Conservation (phyloP, 2,329 filamentous ascomycete species). For the Teratosphaeria gauchensis region DNA sequence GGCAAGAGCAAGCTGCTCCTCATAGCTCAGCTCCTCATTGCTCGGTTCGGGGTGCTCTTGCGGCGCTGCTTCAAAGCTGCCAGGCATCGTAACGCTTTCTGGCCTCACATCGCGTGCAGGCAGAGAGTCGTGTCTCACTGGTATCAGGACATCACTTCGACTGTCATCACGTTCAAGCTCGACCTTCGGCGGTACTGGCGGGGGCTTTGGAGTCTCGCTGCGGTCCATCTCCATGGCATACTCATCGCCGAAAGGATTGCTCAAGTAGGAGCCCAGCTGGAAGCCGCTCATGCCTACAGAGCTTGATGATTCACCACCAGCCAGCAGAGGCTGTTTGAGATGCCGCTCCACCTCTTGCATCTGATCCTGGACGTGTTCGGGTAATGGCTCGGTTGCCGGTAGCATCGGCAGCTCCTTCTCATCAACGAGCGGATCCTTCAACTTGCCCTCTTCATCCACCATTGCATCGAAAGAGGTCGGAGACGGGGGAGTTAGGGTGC, state of each 20-base stretch:
- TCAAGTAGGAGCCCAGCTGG: conserved; percentile 30
- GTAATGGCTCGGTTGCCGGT: conserved; percentile 11
- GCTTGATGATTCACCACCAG: conserved; percentile 10
- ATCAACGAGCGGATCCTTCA: conserved; percentile 10
- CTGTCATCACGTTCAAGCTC: conserved; percentile 18
- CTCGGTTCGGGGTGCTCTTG: background rate
- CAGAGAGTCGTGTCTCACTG: background rate
- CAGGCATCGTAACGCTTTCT: conserved; percentile 8
- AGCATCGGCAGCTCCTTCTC: conserved; percentile 12
- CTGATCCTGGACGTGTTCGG: conserved; percentile 10
- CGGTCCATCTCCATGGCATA: conserved; percentile 25
- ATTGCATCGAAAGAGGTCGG: conserved; percentile 23
- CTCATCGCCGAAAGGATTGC: conserved; percentile 39
- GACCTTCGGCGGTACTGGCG: conserved; percentile 36
- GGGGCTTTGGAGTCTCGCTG: conserved; percentile 34
- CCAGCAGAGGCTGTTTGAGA: conserved; percentile 12
- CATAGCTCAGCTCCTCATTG: conserved; percentile 21
- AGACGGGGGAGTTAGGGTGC: conserved; percentile 11
- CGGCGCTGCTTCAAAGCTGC: conserved; percentile 8
- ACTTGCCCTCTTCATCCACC: conserved; percentile 23
- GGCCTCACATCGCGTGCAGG: conserved; percentile 1
- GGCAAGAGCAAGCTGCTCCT: conserved; percentile 27
- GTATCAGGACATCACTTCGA: background rate
- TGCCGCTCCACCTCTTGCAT: conserved; percentile 18
- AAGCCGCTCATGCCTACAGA: conserved; percentile 25